phyloP scores from a whole-genome alignment of 768 basidiomycete species.

The Polyporus arcularius region DNA sequence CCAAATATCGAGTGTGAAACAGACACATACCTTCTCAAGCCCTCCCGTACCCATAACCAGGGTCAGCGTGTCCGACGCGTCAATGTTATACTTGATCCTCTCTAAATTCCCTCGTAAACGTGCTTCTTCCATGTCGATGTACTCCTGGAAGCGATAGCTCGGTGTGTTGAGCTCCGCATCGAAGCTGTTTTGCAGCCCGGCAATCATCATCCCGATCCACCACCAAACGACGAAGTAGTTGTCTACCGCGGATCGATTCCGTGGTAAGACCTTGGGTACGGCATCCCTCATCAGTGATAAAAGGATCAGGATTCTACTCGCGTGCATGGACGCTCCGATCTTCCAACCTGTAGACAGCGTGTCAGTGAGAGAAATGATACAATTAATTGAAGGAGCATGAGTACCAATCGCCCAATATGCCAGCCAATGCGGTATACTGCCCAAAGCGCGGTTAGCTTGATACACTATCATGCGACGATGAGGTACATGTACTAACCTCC shows the following conservation, averaged over 20 bases:
- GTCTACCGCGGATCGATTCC: conserved; percentile 29
- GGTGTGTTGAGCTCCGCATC: background rate
- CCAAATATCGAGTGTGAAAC: background rate
- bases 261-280: conserved; percentile 1
- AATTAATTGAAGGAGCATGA: background rate
- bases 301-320: conserved; percentile 11
- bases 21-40: conserved; percentile 29
- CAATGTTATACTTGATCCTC: conserved; percentile 29
- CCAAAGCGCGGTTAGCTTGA: background rate
- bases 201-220: conserved; percentile 2
- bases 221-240: conserved; percentile 26
- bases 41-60: conserved; percentile 29
- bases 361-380: background rate
- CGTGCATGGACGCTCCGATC: conserved; percentile 8
- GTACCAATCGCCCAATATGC: conserved; percentile 39
- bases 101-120: conserved; percentile 27
- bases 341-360: conserved; percentile 24
- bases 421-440: conserved; percentile 35
- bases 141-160: conserved; percentile 21
- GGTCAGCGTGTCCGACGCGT: conserved; percentile 29
- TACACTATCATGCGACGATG: background rate
- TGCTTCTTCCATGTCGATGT: conserved; percentile 27
- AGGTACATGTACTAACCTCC: conserved; percentile 15
- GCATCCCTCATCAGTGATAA: conserved; percentile 14
- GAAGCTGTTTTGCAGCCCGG: background rate